A percentile compares a stretch with the other conserved stretches of the same genome.
These are phyloP conservation scores for Haplographium delicatum DNA, from an alignment of 495 filamentous ascomycete genomes.

Conservation along the genomic window DNA sequence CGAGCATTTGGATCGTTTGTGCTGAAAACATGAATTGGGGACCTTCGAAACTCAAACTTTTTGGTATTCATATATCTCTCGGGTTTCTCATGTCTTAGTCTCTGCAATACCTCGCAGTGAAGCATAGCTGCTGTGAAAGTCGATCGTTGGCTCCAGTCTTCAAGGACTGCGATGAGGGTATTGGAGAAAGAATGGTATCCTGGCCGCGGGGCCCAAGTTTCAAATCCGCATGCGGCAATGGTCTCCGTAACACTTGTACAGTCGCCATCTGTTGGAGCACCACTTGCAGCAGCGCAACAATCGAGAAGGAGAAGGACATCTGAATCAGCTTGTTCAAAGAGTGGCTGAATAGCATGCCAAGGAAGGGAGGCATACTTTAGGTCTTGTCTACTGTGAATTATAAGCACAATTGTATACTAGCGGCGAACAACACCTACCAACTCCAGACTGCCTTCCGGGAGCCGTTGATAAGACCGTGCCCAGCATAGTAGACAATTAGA, in stretches of 20 bases:
- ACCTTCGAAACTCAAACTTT: not conserved
- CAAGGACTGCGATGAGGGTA: not conserved
- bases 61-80: not conserved
- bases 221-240: constrained; percentile 5
- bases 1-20: not conserved
- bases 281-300: not conserved
- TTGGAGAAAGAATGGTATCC: not conserved
- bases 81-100: constrained; percentile 3
- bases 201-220: not conserved
- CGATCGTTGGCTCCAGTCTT: not conserved
- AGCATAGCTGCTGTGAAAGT: constrained; percentile 1
- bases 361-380: not conserved
- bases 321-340: constrained; percentile 9
- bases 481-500: constrained; percentile 4
- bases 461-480: constrained; percentile 11
- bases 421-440: too few species aligned
- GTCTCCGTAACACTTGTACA: constrained; percentile 1
- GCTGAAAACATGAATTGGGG: not conserved
- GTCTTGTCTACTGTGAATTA: constrained; percentile 41
- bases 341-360: not conserved
- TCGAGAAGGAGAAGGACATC: constrained; percentile 6
- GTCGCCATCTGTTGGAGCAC: not conserved
- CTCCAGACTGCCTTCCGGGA: not conserved
- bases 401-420: not conserved
- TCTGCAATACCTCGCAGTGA: not conserved